Conservation (phyloP, 371 early-diverging fungal species). For the Rhizopus delemar region DNA sequence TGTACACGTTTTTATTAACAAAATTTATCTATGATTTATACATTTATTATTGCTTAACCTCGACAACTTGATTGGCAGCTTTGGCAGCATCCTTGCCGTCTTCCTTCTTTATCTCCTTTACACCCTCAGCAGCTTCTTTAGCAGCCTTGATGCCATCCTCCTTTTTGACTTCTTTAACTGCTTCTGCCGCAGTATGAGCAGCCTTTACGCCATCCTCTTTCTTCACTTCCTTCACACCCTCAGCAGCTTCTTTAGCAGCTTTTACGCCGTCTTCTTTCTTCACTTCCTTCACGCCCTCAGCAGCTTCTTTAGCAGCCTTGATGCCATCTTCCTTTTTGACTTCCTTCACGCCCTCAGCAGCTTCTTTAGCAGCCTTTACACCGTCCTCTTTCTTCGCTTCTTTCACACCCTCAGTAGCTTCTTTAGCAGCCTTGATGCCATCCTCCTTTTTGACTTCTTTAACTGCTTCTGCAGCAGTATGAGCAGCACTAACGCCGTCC, state of each 20-base stretch:
- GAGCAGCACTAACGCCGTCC: slow-evolving; percentile 9
- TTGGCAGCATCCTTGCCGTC: slow-evolving; percentile 1
- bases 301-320: slow-evolving; percentile 12
- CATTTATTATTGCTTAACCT: not conserved
- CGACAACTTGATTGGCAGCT: not conserved
- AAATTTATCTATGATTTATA: not conserved
- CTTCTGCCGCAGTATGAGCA: slow-evolving; percentile 8
- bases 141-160: not conserved
- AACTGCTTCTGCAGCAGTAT: slow-evolving; percentile 6
- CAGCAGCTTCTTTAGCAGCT: slow-evolving; percentile 2
- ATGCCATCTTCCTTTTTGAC: slow-evolving; percentile 16
- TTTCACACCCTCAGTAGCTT: slow-evolving; percentile 16
- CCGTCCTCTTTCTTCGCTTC: too few species aligned
- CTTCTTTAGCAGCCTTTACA: too few species aligned
- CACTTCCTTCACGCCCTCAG: too few species aligned
- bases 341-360: slow-evolving; percentile 3
- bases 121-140: not conserved
- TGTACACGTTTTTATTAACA: not conserved
- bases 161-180: slow-evolving; percentile 9
- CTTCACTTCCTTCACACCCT: not conserved
- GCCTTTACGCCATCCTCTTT: too few species aligned
- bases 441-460: slow-evolving; percentile 17
- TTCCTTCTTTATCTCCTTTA: not conserved
- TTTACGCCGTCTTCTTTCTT: slow-evolving; percentile 12
- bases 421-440: slow-evolving; percentile 10